Evolutionary conservation across 257 asterid genomes (phyloP).

Genomic region (Avicennia marina): DNA sequence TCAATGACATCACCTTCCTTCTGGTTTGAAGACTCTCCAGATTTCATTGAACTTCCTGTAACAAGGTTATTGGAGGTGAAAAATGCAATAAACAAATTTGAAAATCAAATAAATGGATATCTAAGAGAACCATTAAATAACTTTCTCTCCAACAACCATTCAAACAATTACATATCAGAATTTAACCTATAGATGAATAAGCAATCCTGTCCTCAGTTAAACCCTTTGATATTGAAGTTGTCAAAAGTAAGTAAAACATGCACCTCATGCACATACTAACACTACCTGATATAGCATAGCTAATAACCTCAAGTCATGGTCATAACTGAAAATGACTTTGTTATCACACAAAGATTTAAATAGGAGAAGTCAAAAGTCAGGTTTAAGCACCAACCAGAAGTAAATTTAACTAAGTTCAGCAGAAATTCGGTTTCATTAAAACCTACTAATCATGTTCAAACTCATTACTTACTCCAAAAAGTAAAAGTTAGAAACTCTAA

Average conservation of each 20-base stretch:
- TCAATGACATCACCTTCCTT: slow-evolving; percentile 38
- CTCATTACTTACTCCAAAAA: neutral
- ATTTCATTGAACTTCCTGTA: slow-evolving; percentile 37
- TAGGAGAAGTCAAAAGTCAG: neutral
- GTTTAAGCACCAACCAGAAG: neutral
- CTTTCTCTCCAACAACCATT: too few species aligned
- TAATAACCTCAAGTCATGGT: too few species aligned
- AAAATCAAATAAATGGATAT: neutral
- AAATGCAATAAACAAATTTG: neutral
- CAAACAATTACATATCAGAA: too few species aligned
- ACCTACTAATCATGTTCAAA: neutral
- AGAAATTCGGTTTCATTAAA: neutral
- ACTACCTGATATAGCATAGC: too few species aligned
- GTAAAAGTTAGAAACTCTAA: neutral
- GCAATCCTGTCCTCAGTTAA: too few species aligned
- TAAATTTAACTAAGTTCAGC: slow-evolving; percentile 4
- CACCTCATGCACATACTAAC: too few species aligned
- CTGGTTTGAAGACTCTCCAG: slow-evolving; percentile 34
- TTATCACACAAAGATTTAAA: too few species aligned
- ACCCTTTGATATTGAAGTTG: too few species aligned
- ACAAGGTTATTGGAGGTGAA: slow-evolving; percentile 20
- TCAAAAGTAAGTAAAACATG: too few species aligned
- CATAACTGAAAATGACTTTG: too few species aligned
- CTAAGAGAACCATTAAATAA: too few species aligned
- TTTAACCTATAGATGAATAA: too few species aligned